Evolutionary conservation across 2,329 filamentous ascomycete species (phyloP), one percentile per base, ranked within the genome.

Genomic region (Cercospora berteroae): DNA sequence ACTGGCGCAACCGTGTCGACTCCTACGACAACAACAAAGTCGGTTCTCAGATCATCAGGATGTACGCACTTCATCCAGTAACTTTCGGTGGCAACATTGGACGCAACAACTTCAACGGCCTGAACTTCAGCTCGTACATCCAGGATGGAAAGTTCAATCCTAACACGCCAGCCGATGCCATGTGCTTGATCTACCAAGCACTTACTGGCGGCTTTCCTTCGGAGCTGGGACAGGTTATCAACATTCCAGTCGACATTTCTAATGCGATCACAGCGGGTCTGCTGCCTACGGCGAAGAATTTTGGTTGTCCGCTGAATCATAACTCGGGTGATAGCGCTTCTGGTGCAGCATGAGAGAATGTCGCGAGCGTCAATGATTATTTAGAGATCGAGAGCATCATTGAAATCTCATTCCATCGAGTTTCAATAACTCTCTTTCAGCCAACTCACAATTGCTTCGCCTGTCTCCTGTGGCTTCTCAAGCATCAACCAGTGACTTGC

Each of bases 161-260:
- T 8, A 68, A 73, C 7, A 75, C 70, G 4, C 67, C 74, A 3
- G 63, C 65, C 4, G 73, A 77, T 58, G 60, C 77, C 2, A 50
- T 75, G 18, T 83, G 81, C 67, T 70, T 82, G 70, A 60, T 82
- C 36, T 83, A 82, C 71, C 80, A 82, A 72, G 68, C 81, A 4
- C 39, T 71, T 16, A 69, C 61, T 5, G 58, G 61, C 12, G 57
- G 50, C 44, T 65, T 67, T 36, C 68, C 67, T 31, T 36, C 67
- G 10, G 56, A 67, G 44, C 59, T 70, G 13, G 67, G 69, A 16
- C 64, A 68, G 31, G 13, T 68, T 9, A 20, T 71, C n/a, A 65
- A 71, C 39, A 42, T 69, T 29, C 65, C 67, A n/a, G 65, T 71
- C 4, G 56, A 52, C 1, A 55, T 64, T 3, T 31, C 23, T 10